A percentile compares a stretch with the other conserved stretches of the same genome.
phyloP scores from a whole-genome alignment of 305 asterid genomes.

The Vinca major region DNA sequence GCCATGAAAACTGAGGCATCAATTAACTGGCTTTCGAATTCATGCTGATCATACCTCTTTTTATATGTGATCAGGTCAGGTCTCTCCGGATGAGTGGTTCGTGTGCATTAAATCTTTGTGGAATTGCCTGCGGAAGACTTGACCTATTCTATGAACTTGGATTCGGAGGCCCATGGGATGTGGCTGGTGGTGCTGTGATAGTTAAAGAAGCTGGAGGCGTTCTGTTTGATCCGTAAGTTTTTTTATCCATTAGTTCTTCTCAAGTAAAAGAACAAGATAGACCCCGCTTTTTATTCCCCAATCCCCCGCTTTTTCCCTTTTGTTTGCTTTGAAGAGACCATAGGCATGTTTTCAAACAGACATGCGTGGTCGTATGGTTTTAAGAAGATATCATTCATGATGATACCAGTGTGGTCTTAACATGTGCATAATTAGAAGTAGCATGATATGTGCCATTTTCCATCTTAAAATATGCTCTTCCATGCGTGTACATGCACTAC shows the following conservation, averaged over 20 bases:
- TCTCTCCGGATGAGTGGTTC: slow-evolving; percentile 91
- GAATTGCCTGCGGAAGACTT: slow-evolving; percentile 86
- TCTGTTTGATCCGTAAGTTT: slow-evolving; percentile 82
- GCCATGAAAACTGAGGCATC: not conserved
- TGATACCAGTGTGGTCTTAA: slow-evolving; percentile 4
- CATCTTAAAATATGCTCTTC: not conserved
- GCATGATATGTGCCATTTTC: slow-evolving; percentile 6
- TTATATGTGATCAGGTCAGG: slow-evolving; percentile 46
- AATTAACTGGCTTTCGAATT: slow-evolving; percentile 2
- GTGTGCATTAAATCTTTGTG: slow-evolving; percentile 86
- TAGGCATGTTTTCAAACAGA: not conserved
- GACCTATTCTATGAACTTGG: slow-evolving; percentile 77
- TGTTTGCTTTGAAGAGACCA: not conserved
- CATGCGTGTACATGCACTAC: not conserved
- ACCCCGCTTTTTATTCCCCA: not conserved
- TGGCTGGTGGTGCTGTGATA: slow-evolving; percentile 89
- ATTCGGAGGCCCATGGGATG: slow-evolving; percentile 97
- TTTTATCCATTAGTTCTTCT: slow-evolving; percentile 5
- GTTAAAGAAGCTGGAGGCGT: slow-evolving; percentile 88
- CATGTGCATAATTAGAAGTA: slow-evolving; percentile 6
- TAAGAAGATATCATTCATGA: not conserved
- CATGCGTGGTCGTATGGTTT: not conserved
- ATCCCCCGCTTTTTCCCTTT: not conserved
- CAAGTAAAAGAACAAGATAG: too few species aligned
- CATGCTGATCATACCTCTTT: slow-evolving; percentile 17